phyloP scores from a whole-genome alignment of 495 filamentous ascomycete species.

The Podospora conica region DNA sequence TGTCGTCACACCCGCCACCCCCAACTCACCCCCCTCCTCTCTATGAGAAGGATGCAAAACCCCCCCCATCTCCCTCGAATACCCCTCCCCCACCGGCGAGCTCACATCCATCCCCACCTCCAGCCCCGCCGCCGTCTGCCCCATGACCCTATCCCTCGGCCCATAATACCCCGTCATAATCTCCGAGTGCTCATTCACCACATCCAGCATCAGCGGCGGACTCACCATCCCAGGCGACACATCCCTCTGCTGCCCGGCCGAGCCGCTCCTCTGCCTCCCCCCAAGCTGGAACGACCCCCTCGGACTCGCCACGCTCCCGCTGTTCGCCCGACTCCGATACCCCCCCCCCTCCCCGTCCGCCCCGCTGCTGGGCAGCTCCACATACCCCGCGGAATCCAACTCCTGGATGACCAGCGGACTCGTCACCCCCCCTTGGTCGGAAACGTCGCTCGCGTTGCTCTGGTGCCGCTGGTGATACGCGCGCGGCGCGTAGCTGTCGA shows the following conservation, averaged over 20 bases:
- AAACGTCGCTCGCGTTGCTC: conserved; percentile 38
- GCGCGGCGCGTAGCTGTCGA: conserved; percentile 23
- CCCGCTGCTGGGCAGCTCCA: conserved; percentile 15
- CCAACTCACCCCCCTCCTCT: background rate
- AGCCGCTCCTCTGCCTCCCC: conserved; percentile 16
- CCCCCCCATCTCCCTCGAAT: background rate
- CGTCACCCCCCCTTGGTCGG: conserved; percentile 19
- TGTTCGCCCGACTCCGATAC: conserved; percentile 21
- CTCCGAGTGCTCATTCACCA: conserved; percentile 29
- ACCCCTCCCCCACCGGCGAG: conserved; percentile 3
- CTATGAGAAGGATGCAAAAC: background rate
- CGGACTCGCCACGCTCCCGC: conserved; percentile 6
- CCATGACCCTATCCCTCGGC: conserved; percentile 20
- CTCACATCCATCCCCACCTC: conserved; percentile 12
- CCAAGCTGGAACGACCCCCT: conserved; percentile 10
- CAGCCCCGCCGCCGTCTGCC: conserved; percentile 29
- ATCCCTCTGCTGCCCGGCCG: background rate
- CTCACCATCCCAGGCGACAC: conserved; percentile 8
- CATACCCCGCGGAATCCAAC: conserved; percentile 21
- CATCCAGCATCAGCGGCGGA: conserved; percentile 23
- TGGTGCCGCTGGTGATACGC: conserved; percentile 27
- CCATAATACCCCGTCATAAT: conserved; percentile 34
- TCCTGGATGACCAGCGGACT: conserved; percentile 22
- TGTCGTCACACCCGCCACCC: background rate
- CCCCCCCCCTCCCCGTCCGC: conserved; percentile 6